These are phyloP conservation scores for Porosira glacialis DNA, from an alignment of 352 stramenopile species.

Conservation along the genomic window DNA sequence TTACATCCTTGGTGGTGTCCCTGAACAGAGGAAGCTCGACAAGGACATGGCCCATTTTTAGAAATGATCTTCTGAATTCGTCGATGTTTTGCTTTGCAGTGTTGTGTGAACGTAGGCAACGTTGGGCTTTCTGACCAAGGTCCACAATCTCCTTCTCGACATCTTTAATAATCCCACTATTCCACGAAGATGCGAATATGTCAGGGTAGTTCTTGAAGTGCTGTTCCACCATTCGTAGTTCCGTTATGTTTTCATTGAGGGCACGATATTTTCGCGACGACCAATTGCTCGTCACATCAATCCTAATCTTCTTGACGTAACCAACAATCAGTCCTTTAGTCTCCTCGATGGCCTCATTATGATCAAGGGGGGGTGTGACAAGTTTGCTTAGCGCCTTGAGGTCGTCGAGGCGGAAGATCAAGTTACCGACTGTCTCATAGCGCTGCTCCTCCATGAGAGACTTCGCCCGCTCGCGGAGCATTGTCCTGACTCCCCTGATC, in stretches of 20 bases:
- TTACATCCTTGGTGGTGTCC: constrained; percentile 50
- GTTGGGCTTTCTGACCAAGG: constrained; percentile 37
- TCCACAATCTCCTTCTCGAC: constrained; percentile 57
- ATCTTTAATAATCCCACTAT: constrained; percentile 48
- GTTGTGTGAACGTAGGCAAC: constrained; percentile 31
- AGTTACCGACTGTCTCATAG: constrained; percentile 39
- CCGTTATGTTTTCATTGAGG: constrained; percentile 56
- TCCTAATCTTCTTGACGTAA: constrained; percentile 46
- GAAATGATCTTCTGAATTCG: constrained; percentile 60
- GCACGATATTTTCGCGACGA: constrained; percentile 56
- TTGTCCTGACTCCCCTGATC: constrained; percentile 24
- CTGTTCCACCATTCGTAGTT: constrained; percentile 60
- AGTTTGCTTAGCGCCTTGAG: constrained; percentile 44
- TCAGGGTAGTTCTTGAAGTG: constrained; percentile 50
- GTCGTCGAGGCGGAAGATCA: constrained; percentile 41
- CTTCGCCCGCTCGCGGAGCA: constrained; percentile 27
- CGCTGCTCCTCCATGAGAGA: constrained; percentile 42
- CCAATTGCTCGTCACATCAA: constrained; percentile 56
- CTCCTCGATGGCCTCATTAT: constrained; percentile 9
- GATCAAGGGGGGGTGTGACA: constrained; percentile 33
- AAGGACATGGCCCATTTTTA: constrained; percentile 60
- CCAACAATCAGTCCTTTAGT: constrained; percentile 43
- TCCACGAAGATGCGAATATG: constrained; percentile 64
- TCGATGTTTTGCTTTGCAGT: constrained; percentile 44
- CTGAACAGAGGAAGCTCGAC: constrained; percentile 60